Evolutionary conservation across 257 asterid species (phyloP).

Genomic region (Solanum ossicruentum): DNA sequence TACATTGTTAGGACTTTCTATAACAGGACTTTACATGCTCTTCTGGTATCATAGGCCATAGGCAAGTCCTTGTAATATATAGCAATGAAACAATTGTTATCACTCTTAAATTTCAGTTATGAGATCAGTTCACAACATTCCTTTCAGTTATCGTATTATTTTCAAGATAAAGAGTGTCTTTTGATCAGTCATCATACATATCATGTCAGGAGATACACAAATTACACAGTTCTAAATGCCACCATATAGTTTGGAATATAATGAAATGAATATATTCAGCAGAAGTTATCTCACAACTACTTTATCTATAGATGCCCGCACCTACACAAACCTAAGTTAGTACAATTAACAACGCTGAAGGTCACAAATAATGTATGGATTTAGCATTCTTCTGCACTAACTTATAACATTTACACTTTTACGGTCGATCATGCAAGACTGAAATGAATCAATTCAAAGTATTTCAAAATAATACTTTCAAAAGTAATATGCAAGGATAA

Average conservation of each 20-base stretch:
- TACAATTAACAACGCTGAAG: not conserved
- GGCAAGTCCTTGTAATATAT: not conserved
- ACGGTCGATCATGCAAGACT: not conserved
- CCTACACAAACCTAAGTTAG: not conserved
- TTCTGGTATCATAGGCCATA: not conserved
- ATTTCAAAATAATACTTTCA: not conserved
- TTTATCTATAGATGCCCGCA: not conserved
- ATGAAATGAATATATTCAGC: not conserved
- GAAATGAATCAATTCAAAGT: not conserved
- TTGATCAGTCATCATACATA: not conserved
- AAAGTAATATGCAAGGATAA: not conserved
- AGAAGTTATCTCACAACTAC: not conserved
- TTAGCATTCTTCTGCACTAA: not conserved
- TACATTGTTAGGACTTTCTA: not conserved
- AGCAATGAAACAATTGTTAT: not conserved
- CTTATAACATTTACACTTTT: not conserved
- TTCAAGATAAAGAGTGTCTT: not conserved
- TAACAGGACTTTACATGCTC: not conserved
- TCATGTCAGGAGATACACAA: not conserved
- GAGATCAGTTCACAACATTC: not conserved
- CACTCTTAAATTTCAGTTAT: not conserved
- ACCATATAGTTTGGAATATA: not conserved
- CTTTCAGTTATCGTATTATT: not conserved
- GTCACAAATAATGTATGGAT: not conserved
- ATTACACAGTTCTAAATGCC: not conserved